Evolutionary conservation across 2,329 filamentous ascomycete genomes (phyloP), one percentile per base, ranked within the genome.

Genomic region (Aspergillus hiratsukae): DNA sequence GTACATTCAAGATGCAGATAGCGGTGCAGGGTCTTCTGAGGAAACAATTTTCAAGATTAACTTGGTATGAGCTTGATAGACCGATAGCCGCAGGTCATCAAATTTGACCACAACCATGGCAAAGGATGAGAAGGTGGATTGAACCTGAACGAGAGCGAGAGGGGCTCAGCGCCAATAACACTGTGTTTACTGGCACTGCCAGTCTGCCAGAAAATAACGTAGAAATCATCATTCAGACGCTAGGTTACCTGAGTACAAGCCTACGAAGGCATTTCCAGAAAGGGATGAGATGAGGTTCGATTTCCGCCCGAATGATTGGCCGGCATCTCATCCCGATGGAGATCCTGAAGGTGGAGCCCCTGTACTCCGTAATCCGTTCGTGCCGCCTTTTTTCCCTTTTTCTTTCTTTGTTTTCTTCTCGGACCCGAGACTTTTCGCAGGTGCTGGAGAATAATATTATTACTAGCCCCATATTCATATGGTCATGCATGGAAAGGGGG

Each of bases 241-340:
- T 37, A 35, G 31, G 31, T 35, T 23, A 5, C 48, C 29, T 52
- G 45, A 45, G n/a, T 19, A 25, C 48, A 11, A 29, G 23, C 23
- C 23, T 23, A 23, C 23, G 23, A 54, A 23, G 49, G 52, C 9
- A n/a, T 59, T 53, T 43, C 58, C 54, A 27, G 49, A 53, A 56
- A 41, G 14, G 56, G 55, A 56, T 54, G 56, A 46, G 49, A 58
- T 61, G 60, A 59, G 50, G 60, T 54, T 52, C 14, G 53, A 54
- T 51, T 49, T 28, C 49, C 60, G 17, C 51, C 40, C 35, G 17
- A 48, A 43, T 63, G 59, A 66, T 67, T 66, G 65, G 66, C 53
- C 54, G 65, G 66, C 25, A 61, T 64, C 52, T 53, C 56, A 62
- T 61, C 56, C 65, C 57, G 62, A 51, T 50, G 25, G 46, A 50